Conservation (phyloP, 306 rosid species). For the Sindora glabra region DNA sequence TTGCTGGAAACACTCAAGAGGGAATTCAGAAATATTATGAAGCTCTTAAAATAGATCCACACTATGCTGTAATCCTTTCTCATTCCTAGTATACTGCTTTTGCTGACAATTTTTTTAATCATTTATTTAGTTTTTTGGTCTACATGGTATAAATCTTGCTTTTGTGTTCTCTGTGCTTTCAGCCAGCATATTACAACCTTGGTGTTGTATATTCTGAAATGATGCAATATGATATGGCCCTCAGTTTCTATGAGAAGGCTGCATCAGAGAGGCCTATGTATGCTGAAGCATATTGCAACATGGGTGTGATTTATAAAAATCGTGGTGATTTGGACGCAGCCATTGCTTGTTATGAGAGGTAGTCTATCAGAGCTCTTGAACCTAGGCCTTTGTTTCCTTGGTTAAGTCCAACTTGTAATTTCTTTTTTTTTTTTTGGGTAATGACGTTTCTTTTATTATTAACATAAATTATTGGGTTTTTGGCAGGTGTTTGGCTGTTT, state of each 20-base stretch:
- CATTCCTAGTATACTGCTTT: conserved; percentile 10
- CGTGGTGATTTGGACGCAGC: conserved; percentile 95
- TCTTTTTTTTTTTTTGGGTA: background rate
- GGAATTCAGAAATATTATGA: conserved; percentile 97
- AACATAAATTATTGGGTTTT: conserved; percentile 9
- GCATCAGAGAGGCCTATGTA: conserved; percentile 95
- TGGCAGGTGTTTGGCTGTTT: conserved; percentile 90
- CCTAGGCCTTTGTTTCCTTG: background rate
- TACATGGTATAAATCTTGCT: conserved; percentile 1
- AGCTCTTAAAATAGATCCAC: conserved; percentile 88
- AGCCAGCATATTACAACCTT: conserved; percentile 98
- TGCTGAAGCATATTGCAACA: conserved; percentile 98
- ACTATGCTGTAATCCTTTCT: conserved; percentile 71
- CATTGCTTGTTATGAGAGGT: conserved; percentile 99
- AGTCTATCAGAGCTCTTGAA: background rate
- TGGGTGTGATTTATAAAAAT: conserved; percentile 95
- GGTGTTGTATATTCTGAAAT: conserved; percentile 98
- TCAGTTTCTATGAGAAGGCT: conserved; percentile 90
- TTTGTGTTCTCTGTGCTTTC: conserved; percentile 22
- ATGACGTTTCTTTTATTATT: background rate
- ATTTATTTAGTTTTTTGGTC: background rate
- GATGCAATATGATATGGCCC: conserved; percentile 97
- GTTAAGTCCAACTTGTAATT: conserved; percentile 1
- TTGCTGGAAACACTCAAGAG: conserved; percentile 89
- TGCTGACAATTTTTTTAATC: background rate